Conservation (phyloP, 768 basidiomycete genomes). For the Mycena capillaripes region DNA sequence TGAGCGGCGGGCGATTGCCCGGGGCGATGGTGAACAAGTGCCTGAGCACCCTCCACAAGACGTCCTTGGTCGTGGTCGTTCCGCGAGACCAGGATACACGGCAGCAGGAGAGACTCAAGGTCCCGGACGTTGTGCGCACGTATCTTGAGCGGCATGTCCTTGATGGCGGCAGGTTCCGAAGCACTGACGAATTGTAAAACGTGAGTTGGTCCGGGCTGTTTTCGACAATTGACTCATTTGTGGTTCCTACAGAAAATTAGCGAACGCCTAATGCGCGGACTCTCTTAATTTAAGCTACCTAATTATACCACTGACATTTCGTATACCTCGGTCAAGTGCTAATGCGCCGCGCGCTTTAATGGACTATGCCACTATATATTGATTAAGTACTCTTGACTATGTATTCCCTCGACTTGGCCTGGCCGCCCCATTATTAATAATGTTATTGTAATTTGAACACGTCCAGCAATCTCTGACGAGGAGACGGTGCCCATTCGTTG, state of each 20-base stretch:
- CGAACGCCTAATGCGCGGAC: not conserved
- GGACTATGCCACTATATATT: constrained; percentile 1
- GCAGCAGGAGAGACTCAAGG: constrained; percentile 23
- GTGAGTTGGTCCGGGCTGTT: constrained; percentile 1
- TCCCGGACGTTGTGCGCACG: constrained; percentile 30
- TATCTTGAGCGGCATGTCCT: constrained; percentile 33
- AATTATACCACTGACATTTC: constrained; percentile 23
- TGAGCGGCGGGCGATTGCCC: constrained; percentile 15
- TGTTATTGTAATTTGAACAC: no score
- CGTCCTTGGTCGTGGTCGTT: constrained; percentile 25
- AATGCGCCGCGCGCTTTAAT: constrained; percentile 28
- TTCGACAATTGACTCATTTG: not conserved
- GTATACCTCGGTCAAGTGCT: constrained; percentile 25
- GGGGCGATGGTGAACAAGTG: constrained; percentile 33
- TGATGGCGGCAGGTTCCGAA: constrained; percentile 17
- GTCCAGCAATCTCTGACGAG: no score
- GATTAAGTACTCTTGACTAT: constrained; percentile 4
- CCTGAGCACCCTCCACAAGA: constrained; percentile 34
- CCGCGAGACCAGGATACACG: not conserved
- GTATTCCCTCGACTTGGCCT: not conserved
- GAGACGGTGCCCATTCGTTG: no score
- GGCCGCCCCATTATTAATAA: no score
- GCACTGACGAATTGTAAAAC: constrained; percentile 9
- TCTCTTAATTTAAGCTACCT: constrained; percentile 10
- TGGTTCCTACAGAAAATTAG: not conserved